A percentile compares a stretch with the other conserved stretches of the same genome.
Conservation (phyloP, 2,329 filamentous ascomycete species). For the Alternaria sp. region DNA sequence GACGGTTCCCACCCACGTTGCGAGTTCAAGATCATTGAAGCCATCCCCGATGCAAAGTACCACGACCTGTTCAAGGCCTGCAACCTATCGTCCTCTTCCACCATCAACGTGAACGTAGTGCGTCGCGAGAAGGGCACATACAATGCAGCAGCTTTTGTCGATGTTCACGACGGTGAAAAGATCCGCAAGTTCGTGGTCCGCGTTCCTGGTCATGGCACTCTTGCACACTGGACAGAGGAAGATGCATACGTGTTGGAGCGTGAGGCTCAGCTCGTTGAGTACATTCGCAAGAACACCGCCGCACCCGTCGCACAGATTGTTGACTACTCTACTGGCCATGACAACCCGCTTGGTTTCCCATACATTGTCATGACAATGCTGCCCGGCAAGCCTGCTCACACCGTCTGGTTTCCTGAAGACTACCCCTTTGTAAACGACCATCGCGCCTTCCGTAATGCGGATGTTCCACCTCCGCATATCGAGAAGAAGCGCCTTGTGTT, state of each 20-base stretch:
- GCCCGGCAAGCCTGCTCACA: conserved; percentile 18
- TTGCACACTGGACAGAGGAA: conserved; percentile 13
- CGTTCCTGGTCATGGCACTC: conserved; percentile 17
- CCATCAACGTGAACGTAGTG: not conserved
- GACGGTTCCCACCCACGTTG: not conserved
- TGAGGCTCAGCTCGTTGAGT: conserved; percentile 16
- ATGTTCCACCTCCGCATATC: not conserved
- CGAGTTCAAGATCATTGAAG: not conserved
- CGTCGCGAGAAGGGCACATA: not conserved
- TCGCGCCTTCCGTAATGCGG: conserved; percentile 17
- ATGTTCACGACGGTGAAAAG: not conserved
- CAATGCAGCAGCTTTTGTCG: not conserved
- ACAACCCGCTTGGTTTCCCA: conserved; percentile 28
- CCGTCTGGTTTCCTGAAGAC: conserved; percentile 11
- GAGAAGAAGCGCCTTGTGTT: conserved; percentile 8
- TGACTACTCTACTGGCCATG: conserved; percentile 17
- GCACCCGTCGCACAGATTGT: conserved; percentile 27
- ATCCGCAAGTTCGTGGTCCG: conserved; percentile 12
- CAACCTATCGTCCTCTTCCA: not conserved
- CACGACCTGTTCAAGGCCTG: not conserved
- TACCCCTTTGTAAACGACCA: conserved; percentile 16
- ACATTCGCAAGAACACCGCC: conserved; percentile 18
- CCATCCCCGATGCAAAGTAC: not conserved
- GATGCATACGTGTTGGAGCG: conserved; percentile 17
- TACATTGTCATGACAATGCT: conserved; percentile 29